phyloP scores from a whole-genome alignment of 1,284 basidiomycete genomes.

The Cryptococcus jaspeensis region DNA sequence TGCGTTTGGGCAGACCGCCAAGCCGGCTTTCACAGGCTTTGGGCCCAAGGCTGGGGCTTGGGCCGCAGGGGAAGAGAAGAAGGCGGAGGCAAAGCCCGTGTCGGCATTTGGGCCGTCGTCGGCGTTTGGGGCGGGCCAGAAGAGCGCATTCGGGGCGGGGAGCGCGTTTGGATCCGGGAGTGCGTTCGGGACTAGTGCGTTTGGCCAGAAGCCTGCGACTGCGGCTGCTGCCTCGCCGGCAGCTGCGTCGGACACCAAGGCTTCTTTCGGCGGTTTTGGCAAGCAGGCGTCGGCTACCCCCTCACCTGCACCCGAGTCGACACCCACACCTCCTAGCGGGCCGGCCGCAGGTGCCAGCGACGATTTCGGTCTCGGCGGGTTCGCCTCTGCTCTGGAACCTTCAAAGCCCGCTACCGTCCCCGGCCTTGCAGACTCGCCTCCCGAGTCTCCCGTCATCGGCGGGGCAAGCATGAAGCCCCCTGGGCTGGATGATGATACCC shows the following conservation, averaged over 20 bases:
- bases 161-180: slow-evolving; percentile 7
- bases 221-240: not conserved
- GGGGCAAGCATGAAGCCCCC: slow-evolving; percentile 1
- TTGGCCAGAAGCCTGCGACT: slow-evolving; percentile 8
- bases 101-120: slow-evolving; percentile 17
- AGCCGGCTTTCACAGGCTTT: slow-evolving; percentile 8
- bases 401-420: slow-evolving; percentile 22
- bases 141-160: slow-evolving; percentile 14
- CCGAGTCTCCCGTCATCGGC: slow-evolving; percentile 26
- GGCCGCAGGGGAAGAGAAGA: not conserved
- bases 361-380: slow-evolving; percentile 40
- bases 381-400: slow-evolving; percentile 31
- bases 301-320: no score
- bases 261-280: slow-evolving; percentile 25
- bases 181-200: slow-evolving; percentile 10
- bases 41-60: slow-evolving; percentile 1
- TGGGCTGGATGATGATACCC: slow-evolving; percentile 25
- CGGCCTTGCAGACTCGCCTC: slow-evolving; percentile 35
- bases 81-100: no score
- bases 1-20: slow-evolving; percentile 22
- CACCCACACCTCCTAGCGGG: no score
- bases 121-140: slow-evolving; percentile 9
- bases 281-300: slow-evolving; percentile 3
- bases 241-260: slow-evolving; percentile 9
- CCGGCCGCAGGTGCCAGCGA: slow-evolving; percentile 6